Evolutionary conservation across 106 monocot genomes (phyloP).

Genomic region (Platanthera zijinensis): DNA sequence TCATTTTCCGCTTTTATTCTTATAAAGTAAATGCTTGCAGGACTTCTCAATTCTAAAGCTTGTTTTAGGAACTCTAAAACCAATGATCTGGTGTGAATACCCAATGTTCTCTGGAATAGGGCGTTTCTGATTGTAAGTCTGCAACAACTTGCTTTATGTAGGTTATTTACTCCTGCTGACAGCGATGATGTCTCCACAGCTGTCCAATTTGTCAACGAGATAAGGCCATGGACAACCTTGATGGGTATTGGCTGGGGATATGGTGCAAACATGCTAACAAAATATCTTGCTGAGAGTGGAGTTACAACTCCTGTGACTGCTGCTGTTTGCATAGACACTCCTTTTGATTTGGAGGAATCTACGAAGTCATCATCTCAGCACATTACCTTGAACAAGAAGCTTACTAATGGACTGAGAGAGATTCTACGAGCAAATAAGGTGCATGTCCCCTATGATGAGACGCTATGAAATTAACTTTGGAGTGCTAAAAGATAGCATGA

Average conservation of each 20-base stretch:
- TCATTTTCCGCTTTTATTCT: neutral
- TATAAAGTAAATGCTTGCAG: neutral
- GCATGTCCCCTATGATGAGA: neutral
- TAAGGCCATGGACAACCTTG: conserved; percentile 75
- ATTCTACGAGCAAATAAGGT: conserved; percentile 92
- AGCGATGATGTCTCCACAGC: conserved; percentile 89
- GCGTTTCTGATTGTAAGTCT: conserved; percentile 18
- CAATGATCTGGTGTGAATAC: neutral
- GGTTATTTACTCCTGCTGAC: conserved; percentile 99
- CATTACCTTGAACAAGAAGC: conserved; percentile 42
- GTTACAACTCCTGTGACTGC: conserved; percentile 78
- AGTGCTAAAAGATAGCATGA: neutral
- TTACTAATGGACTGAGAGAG: conserved; percentile 59
- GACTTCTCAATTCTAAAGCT: neutral
- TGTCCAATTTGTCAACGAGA: conserved; percentile 47
- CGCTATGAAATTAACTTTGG: neutral
- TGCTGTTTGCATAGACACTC: conserved; percentile 85
- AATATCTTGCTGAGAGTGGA: conserved; percentile 77
- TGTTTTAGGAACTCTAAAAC: neutral
- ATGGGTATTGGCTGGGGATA: conserved; percentile 78
- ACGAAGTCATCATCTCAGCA: conserved; percentile 50
- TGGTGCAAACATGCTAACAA: conserved; percentile 96
- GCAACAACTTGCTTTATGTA: conserved; percentile 43
- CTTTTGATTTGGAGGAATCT: conserved; percentile 82
- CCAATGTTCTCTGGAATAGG: neutral